phyloP scores from a whole-genome alignment of 441 rosid genomes.

The Gossypium laxum region DNA sequence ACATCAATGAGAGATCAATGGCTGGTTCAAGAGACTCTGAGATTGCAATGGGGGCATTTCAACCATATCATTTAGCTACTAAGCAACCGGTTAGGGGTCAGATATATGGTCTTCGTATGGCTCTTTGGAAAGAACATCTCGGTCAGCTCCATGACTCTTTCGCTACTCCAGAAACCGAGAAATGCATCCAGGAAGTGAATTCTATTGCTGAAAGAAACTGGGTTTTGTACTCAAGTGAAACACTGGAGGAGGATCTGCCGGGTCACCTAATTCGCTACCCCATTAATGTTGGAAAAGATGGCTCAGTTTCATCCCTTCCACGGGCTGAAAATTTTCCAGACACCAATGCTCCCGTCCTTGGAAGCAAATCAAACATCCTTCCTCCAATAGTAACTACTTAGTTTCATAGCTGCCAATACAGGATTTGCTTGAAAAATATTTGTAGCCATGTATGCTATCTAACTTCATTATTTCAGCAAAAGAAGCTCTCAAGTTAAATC shows the following conservation, averaged over 20 bases:
- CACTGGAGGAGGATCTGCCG: constrained; percentile 58
- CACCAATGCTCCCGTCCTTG: constrained; percentile 73
- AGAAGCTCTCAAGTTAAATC: neutral
- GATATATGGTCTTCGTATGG: constrained; percentile 85
- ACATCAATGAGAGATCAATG: constrained; percentile 98
- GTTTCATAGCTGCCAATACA: neutral
- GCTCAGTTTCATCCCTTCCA: constrained; percentile 49
- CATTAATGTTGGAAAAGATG: constrained; percentile 47
- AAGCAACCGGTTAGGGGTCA: constrained; percentile 88
- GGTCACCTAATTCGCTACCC: constrained; percentile 93
- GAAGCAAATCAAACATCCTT: constrained; percentile 63
- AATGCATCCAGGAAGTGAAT: constrained; percentile 58
- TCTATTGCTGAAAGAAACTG: constrained; percentile 59
- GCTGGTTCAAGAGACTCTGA: constrained; percentile 97
- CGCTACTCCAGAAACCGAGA: constrained; percentile 48
- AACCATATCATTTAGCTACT: constrained; percentile 69
- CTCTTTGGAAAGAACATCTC: constrained; percentile 85
- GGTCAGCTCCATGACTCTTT: constrained; percentile 24
- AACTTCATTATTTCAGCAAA: neutral
- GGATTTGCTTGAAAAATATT: neutral
- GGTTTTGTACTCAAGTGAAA: constrained; percentile 66
- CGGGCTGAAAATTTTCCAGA: constrained; percentile 71
- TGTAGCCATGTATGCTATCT: neutral
- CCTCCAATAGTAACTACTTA: constrained; percentile 92
- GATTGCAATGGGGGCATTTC: constrained; percentile 95